phyloP scores from a whole-genome alignment of 345 rosid species.

The Barbarea vulgaris region DNA sequence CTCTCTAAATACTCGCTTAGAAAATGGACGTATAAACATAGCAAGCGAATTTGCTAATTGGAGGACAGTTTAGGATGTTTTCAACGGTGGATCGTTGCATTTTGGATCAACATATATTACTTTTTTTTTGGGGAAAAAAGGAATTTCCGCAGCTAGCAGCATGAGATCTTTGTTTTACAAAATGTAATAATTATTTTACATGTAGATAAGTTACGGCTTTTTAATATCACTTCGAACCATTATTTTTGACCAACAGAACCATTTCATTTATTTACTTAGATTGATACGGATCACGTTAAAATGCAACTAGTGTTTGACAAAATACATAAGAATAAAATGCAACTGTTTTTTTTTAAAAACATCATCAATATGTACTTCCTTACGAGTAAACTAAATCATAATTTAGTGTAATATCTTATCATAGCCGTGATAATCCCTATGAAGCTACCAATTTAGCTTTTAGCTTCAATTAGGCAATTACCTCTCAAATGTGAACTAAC shows the following conservation, averaged over 20 bases:
- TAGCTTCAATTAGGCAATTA: neutral
- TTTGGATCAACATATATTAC: neutral
- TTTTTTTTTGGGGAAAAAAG: too few species aligned
- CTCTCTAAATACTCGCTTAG: neutral
- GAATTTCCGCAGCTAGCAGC: too few species aligned
- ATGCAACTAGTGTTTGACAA: neutral
- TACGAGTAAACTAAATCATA: neutral
- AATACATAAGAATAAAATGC: too few species aligned
- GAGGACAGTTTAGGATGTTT: neutral
- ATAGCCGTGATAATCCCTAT: neutral
- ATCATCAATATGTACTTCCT: too few species aligned
- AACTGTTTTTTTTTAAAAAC: too few species aligned
- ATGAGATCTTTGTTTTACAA: too few species aligned
- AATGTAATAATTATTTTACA: too few species aligned
- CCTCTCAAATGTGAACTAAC: conserved; percentile 12
- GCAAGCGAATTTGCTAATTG: neutral
- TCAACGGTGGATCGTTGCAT: neutral
- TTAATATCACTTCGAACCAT: too few species aligned
- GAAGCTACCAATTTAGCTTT: neutral
- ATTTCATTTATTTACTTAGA: neutral
- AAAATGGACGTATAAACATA: neutral
- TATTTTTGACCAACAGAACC: too few species aligned
- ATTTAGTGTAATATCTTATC: neutral
- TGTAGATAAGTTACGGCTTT: too few species aligned
- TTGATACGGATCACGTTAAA: neutral